Evolutionary conservation across 345 rosid species (phyloP), one percentile per base, ranked within the genome.

Genomic region (Iberis pinnata): DNA sequence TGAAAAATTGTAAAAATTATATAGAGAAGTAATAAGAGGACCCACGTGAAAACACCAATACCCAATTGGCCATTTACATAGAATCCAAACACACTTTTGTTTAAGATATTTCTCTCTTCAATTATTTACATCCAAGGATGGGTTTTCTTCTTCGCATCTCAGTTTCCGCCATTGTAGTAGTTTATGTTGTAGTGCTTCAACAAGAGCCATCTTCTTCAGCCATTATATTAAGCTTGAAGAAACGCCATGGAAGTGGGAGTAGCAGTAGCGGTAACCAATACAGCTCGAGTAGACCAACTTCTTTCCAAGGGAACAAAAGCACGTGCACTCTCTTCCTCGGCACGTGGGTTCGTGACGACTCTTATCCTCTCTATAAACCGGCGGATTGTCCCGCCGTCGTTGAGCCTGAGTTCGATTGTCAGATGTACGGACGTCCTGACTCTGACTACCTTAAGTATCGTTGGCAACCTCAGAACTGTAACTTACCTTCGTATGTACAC

Each of bases 401-500:
- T 12, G 95, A 81, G 32, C 74, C 81, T 2, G 78, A 80, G 70
- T 92, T 78, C 73, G 83, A 92, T 65, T 92, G 98, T 42, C 79
- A 76, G 69, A 70, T 74, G 79, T 70, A 79, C 50, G 98, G 98
- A 1, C 81, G 98, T 14, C 98, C 96, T 4, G 98, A 92, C 49
- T 74, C 93, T 24, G 77, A 73, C 40, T 92, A 88, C 57, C 96
- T 82, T 72, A 79, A 74, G 69, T 92, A 84, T 41, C 75, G 89
- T 25, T 92, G 98, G 98, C 74, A 78, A 49, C 98, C 98, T 7
- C 76, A 82, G 58, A 72, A 76, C 43, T 88, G 98, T 43, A 78
- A 81, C 67, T 86, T 92, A 18, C 98, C 95, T 5, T 73, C 92
- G 98, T 89, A 70, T 49, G 27, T 26, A 1, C 19, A 18, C 40